Conservation (phyloP, 805 yeast species). For the Myxozyma udenii region DNA sequence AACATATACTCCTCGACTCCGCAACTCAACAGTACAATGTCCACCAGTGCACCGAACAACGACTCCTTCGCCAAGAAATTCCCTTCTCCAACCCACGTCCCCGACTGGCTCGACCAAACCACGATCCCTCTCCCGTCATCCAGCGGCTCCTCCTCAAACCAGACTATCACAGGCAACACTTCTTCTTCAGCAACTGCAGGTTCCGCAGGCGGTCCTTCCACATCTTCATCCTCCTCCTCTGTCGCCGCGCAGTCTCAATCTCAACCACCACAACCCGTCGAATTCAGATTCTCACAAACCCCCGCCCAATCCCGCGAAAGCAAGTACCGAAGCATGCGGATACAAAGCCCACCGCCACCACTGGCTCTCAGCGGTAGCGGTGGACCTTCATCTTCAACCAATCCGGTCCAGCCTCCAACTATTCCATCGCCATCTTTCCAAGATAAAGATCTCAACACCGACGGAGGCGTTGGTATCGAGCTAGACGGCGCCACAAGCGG, state of each 20-base stretch:
- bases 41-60: background rate
- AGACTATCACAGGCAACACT: background rate
- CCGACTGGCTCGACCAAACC: conserved; percentile 27
- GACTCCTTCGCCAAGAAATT: background rate
- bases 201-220: background rate
- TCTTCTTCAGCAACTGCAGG: background rate
- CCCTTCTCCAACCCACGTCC: conserved; percentile 20
- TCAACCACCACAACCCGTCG: too few relatives aligned
- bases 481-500: background rate
- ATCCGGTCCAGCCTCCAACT: background rate
- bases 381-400: background rate
- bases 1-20: background rate
- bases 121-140: conserved; percentile 6
- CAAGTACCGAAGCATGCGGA: background rate
- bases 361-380: too few relatives aligned
- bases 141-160: background rate
- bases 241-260: too few relatives aligned
- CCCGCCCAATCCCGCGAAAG: background rate
- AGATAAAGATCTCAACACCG: background rate
- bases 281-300: background rate
- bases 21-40: background rate
- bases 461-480: background rate
- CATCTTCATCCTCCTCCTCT: too few relatives aligned
- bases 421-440: background rate
- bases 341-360: background rate